Evolutionary conservation across 805 yeast species (phyloP).

Genomic region (Lachancea kluyveri): DNA sequence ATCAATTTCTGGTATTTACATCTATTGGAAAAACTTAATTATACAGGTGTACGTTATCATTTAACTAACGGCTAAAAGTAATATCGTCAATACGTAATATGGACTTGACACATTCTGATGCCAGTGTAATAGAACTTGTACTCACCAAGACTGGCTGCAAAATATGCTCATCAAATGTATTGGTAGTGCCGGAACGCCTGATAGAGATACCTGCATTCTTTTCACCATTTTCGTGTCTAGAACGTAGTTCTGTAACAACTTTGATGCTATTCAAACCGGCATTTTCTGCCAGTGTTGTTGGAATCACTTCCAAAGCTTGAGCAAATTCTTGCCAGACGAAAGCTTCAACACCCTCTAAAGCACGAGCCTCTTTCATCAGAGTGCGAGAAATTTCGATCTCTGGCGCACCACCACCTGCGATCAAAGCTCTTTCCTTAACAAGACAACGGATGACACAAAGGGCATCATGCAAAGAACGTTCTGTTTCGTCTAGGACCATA

Average conservation of each 20-base stretch:
- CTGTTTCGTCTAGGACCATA: constrained; percentile 90
- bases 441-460: constrained; percentile 89
- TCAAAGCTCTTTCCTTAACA: constrained; percentile 80
- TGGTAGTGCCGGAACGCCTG: constrained; percentile 87
- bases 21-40: not conserved
- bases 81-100: constrained; percentile 96
- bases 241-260: constrained; percentile 86
- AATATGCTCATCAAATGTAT: constrained; percentile 89
- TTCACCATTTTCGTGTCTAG: constrained; percentile 87
- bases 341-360: constrained; percentile 79
- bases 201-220: constrained; percentile 93
- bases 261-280: constrained; percentile 90
- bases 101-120: constrained; percentile 94
- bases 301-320: constrained; percentile 84
- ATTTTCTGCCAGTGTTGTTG: constrained; percentile 90
- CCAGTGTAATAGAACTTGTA: constrained; percentile 89
- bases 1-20: not conserved
- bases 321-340: constrained; percentile 91
- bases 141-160: constrained; percentile 93
- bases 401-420: constrained; percentile 99
- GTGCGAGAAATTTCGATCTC: constrained; percentile 83
- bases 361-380: constrained; percentile 62
- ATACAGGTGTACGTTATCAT: not conserved
- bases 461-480: constrained; percentile 95
- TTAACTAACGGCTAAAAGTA: constrained; percentile 68